Percentiles rank a stretch among this genome's conserved stretches.
phyloP scores from a whole-genome alignment of 441 rosid genomes.

The Sinapis alba region DNA sequence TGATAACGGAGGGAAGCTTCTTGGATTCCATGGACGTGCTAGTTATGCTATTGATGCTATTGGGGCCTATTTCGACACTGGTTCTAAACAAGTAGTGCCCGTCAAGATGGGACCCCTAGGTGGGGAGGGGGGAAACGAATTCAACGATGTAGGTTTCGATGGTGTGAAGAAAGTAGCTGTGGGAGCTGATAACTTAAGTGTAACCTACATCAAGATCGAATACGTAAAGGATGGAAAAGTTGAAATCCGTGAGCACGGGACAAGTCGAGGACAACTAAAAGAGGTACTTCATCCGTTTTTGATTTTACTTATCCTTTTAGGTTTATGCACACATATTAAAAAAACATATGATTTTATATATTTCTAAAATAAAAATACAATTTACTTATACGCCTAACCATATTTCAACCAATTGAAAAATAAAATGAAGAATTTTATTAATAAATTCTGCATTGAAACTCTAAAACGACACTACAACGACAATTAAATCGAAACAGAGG shows the following conservation, averaged over 20 bases:
- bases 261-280: neutral
- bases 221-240: neutral
- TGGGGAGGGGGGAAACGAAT: neutral
- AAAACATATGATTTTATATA: too few relatives aligned
- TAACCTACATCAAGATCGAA: constrained; percentile 11
- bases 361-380: too few relatives aligned
- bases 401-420: too few relatives aligned
- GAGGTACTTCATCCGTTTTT: too few relatives aligned
- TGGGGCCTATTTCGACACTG: neutral
- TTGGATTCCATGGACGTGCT: constrained; percentile 8
- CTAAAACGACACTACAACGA: too few relatives aligned
- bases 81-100: neutral
- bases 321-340: too few relatives aligned
- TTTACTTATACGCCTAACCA: too few relatives aligned
- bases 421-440: too few relatives aligned
- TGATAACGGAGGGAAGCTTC: neutral
- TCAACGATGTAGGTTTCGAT: neutral
- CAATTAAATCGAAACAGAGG: too few relatives aligned
- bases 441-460: too few relatives aligned
- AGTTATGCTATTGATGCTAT: neutral
- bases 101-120: neutral
- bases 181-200: neutral
- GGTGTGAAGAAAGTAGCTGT: neutral
- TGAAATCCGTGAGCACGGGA: constrained; percentile 17
- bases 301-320: too few relatives aligned